A percentile compares a stretch with the other conserved stretches of the same genome.
phyloP scores from a whole-genome alignment of 495 filamentous ascomycete species.

The Cercophora sp. region DNA sequence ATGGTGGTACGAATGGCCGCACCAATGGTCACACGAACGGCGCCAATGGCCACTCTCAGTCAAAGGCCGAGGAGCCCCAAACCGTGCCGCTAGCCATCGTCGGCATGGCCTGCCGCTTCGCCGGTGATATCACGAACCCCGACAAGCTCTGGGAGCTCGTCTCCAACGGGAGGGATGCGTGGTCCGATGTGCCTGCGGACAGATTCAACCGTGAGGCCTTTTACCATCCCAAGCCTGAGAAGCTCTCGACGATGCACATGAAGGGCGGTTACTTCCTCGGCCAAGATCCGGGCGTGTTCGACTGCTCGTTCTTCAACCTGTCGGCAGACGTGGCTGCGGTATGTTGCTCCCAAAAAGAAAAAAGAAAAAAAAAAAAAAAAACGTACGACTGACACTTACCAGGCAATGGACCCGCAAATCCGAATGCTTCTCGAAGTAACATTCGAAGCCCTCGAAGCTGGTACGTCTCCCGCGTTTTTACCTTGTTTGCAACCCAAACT shows the following conservation, averaged over 20 bases:
- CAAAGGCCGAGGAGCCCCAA: too few species aligned
- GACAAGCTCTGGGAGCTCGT: constrained; percentile 40
- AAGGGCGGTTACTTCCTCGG: constrained; percentile 54
- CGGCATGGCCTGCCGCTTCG: constrained; percentile 49
- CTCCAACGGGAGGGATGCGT: not conserved
- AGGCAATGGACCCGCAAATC: too few species aligned
- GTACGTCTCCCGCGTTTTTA: too few species aligned
- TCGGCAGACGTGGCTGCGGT: not conserved
- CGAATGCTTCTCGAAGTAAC: too few species aligned
- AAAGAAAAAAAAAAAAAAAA: too few species aligned
- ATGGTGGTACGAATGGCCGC: too few species aligned
- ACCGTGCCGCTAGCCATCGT: constrained; percentile 47
- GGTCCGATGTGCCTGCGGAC: constrained; percentile 45
- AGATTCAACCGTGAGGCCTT: constrained; percentile 58
- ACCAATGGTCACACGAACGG: too few species aligned
- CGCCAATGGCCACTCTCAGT: too few species aligned
- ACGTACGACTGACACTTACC: too few species aligned
- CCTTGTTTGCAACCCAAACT: not conserved
- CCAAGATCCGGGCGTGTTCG: constrained; percentile 54
- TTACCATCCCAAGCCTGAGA: constrained; percentile 45
- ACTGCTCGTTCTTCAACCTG: constrained; percentile 28
- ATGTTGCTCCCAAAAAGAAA: too few species aligned
- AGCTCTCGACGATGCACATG: constrained; percentile 37
- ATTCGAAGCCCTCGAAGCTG: too few species aligned
- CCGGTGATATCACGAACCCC: constrained; percentile 38